Evolutionary conservation across 2,329 filamentous ascomycete genomes (phyloP).

Genomic region (Nigrograna mackinnonii): DNA sequence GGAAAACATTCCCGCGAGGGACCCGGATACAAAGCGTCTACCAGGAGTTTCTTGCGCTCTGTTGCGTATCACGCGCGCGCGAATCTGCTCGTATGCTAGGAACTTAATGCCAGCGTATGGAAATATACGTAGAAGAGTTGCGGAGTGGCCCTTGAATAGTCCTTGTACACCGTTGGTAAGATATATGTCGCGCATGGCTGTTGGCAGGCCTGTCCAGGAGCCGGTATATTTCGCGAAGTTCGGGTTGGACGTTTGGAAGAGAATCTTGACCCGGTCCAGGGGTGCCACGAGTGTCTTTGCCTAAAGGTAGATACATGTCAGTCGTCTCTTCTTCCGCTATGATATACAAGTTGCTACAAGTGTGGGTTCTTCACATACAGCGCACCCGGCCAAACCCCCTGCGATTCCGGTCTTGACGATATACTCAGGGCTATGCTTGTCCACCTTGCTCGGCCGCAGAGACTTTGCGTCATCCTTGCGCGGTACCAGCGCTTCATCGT

Average conservation of each 20-base stretch:
- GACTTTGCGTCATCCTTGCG: conserved; percentile 23
- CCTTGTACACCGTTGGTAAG: conserved; percentile 72
- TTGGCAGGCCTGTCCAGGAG: conserved; percentile 82
- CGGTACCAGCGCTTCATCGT: conserved; percentile 56
- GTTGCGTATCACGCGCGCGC: conserved; percentile 72
- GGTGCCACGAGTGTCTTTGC: conserved; percentile 95
- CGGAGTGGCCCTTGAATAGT: conserved; percentile 91
- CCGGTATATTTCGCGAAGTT: conserved; percentile 92
- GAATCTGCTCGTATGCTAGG: conserved; percentile 94
- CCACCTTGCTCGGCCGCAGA: conserved; percentile 48
- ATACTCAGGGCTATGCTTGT: conserved; percentile 82
- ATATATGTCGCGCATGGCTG: conserved; percentile 84
- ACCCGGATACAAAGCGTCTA: conserved; percentile 74
- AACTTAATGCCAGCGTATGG: conserved; percentile 99
- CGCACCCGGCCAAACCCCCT: conserved; percentile 88
- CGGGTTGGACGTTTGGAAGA: conserved; percentile 94
- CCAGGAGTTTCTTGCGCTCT: conserved; percentile 77
- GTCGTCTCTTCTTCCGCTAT: conserved; percentile 2
- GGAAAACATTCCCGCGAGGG: conserved; percentile 80
- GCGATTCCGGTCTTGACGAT: conserved; percentile 81
- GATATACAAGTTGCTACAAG: not conserved
- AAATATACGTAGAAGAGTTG: conserved; percentile 91
- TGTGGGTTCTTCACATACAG: conserved; percentile 59
- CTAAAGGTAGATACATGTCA: conserved; percentile 52
- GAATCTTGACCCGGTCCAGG: conserved; percentile 96